These are phyloP conservation scores for Microdochium nivale DNA, from an alignment of 2,329 filamentous ascomycete species.

Conservation along the genomic window DNA sequence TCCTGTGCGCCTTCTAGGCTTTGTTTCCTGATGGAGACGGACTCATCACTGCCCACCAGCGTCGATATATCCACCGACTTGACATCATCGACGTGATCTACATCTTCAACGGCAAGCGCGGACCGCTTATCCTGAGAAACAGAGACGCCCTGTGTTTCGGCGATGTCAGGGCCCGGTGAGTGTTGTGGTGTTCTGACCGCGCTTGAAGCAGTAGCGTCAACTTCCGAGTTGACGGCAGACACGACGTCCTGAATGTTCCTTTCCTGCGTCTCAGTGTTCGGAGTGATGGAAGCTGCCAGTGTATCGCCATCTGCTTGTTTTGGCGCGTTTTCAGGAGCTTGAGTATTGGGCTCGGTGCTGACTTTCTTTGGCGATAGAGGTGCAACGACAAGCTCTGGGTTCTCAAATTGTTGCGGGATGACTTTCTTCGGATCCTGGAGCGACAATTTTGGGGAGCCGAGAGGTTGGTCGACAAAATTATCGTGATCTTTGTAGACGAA, in stretches of 20 bases:
- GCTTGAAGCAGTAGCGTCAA: neutral
- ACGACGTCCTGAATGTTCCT: neutral
- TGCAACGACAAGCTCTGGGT: constrained; percentile 46
- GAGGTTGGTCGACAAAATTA: constrained; percentile 70
- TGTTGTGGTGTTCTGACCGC: neutral
- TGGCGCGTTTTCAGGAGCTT: constrained; percentile 6
- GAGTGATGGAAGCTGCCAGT: neutral
- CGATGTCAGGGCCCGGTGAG: neutral
- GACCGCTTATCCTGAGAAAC: neutral
- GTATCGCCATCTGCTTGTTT: neutral
- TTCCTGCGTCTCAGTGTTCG: neutral
- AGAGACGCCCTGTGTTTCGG: neutral
- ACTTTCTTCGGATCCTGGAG: constrained; percentile 46
- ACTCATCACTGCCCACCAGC: too few species aligned
- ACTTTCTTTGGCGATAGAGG: constrained; percentile 46
- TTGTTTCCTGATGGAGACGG: too few species aligned
- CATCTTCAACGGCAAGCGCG: too few species aligned
- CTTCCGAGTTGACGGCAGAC: neutral
- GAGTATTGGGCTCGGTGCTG: constrained; percentile 7
- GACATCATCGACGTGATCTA: too few species aligned
- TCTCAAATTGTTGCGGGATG: constrained; percentile 42
- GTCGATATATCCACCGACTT: too few species aligned
- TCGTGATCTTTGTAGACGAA: constrained; percentile 55
- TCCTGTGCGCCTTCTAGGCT: neutral
- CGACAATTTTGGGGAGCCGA: constrained; percentile 58